Percentiles rank a stretch among this genome's conserved stretches.
These are phyloP conservation scores for Xylariaceae sp. DNA, from an alignment of 2,329 filamentous ascomycete genomes.

Conservation along the genomic window DNA sequence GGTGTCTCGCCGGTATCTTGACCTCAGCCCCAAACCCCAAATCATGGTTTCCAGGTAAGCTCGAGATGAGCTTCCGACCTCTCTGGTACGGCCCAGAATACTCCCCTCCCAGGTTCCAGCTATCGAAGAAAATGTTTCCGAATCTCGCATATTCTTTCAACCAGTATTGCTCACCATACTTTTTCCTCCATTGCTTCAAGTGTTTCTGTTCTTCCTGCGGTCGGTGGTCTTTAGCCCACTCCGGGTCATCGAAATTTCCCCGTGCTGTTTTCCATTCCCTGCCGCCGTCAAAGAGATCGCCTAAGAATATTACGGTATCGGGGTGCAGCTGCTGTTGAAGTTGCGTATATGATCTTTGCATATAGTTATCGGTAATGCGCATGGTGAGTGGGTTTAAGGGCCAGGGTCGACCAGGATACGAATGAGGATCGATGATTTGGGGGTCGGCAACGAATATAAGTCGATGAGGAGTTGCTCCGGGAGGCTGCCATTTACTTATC, in stretches of 20 bases:
- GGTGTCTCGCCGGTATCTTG: constrained; percentile 71
- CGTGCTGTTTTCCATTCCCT: constrained; percentile 82
- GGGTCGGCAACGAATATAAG: constrained; percentile 84
- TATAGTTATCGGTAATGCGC: constrained; percentile 79
- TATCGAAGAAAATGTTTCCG: constrained; percentile 74
- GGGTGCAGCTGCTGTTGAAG: constrained; percentile 75
- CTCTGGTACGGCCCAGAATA: constrained; percentile 54
- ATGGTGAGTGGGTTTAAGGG: constrained; percentile 50
- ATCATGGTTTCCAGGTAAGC: constrained; percentile 91
- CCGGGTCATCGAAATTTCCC: constrained; percentile 55
- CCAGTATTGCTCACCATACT: constrained; percentile 82
- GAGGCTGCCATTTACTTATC: constrained; percentile 52
- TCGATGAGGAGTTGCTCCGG: constrained; percentile 74
- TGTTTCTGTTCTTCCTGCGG: constrained; percentile 48
- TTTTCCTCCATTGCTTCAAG: constrained; percentile 64
- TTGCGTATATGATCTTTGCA: constrained; percentile 75
- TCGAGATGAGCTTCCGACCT: constrained; percentile 75
- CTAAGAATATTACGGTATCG: constrained; percentile 85
- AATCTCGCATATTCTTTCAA: constrained; percentile 82
- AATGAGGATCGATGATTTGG: constrained; percentile 88
- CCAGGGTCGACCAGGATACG: constrained; percentile 78
- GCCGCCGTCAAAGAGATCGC: constrained; percentile 92
- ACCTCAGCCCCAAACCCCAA: constrained; percentile 85
- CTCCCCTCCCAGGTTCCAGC: constrained; percentile 57
- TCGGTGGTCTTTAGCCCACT: constrained; percentile 49